Percentiles rank a stretch among this genome's conserved stretches.
These are phyloP conservation scores for Panaeolus papilionaceus DNA, from an alignment of 768 basidiomycete genomes.

Conservation along the genomic window DNA sequence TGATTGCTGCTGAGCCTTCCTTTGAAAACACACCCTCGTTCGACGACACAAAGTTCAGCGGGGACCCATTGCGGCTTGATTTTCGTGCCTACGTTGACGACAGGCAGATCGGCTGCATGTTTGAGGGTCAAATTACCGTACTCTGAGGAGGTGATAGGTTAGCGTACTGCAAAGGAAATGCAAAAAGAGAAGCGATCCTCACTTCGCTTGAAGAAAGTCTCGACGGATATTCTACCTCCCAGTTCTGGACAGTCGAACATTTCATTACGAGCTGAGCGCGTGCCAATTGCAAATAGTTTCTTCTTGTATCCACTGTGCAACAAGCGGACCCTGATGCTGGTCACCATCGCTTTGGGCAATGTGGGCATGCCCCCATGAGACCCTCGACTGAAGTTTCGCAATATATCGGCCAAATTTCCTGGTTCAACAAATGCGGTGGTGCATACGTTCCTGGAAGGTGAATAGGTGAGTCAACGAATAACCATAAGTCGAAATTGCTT, in stretches of 20 bases:
- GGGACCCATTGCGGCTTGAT: constrained; percentile 53
- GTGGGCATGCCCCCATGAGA: constrained; percentile 51
- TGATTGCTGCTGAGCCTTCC: constrained; percentile 66
- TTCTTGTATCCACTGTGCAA: constrained; percentile 64
- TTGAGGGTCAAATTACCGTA: constrained; percentile 54
- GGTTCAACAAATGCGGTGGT: constrained; percentile 62
- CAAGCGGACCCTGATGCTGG: constrained; percentile 63
- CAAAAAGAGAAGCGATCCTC: constrained; percentile 26
- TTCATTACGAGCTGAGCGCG: constrained; percentile 30
- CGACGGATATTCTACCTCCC: constrained; percentile 61
- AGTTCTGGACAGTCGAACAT: constrained; percentile 35
- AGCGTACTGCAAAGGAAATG: too few relatives aligned
- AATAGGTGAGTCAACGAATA: background rate
- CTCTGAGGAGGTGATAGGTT: constrained; percentile 42
- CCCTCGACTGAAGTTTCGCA: constrained; percentile 51
- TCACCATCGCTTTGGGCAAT: constrained; percentile 53
- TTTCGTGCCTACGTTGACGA: constrained; percentile 51
- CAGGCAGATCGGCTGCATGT: constrained; percentile 53
- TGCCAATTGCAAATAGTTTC: constrained; percentile 34
- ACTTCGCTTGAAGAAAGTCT: constrained; percentile 71
- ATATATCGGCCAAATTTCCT: constrained; percentile 66
- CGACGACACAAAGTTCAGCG: constrained; percentile 74
- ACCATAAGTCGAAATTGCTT: constrained; percentile 23
- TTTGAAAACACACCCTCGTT: constrained; percentile 60
- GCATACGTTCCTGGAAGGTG: constrained; percentile 50